Evolutionary conservation across 2,329 filamentous ascomycete species (phyloP), one percentile per base, ranked within the genome.

Genomic region (Talaromyces sp.): DNA sequence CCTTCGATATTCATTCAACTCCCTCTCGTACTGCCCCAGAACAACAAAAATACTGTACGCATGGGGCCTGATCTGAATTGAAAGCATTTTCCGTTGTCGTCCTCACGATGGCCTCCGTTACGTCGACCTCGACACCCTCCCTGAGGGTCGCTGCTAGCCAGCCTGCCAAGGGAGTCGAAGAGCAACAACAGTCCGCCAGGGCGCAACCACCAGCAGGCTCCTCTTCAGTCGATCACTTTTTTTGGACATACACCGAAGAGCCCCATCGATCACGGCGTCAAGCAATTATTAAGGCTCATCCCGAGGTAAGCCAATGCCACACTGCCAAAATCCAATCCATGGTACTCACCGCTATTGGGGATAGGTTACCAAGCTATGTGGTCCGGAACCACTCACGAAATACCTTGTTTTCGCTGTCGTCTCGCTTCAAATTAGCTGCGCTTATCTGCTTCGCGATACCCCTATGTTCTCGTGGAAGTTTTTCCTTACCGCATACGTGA

Each of bases 171-270:
- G 56, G 42, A 49, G 57, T 54, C 51, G n/a, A 67, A 53, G 54
- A 65, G 61, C 25, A 62, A 52, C 62, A 66, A 42, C 64, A 68
- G 27, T 65, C 70, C 15, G 52, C 65, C 53, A 68, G 69, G 68
- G 68, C 69, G 55, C 62, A 71, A 54, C 71, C 74, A 57, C 72
- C 73, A 36, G 67, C 72, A 52, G 59, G 65, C 33, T 71, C 72
- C 25, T 71, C 72, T 42, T 66, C 71, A 4, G 71, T 74, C 8
- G 77, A 87, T 65, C 84, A 88, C 75, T 98, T 98, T 83, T 96
- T 96, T 80, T 98, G 96, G 95, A 96, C 95, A 47, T 98, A 99
- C 74, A 97, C 95, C 10, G 95, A 99, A 76, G 95, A 99, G 78
- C 95, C 95, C 64, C 95, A 99, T 78, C 87, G 92, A 68, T 95